Conservation (phyloP, 257 asterid genomes). For the Solanum dulcamara region DNA sequence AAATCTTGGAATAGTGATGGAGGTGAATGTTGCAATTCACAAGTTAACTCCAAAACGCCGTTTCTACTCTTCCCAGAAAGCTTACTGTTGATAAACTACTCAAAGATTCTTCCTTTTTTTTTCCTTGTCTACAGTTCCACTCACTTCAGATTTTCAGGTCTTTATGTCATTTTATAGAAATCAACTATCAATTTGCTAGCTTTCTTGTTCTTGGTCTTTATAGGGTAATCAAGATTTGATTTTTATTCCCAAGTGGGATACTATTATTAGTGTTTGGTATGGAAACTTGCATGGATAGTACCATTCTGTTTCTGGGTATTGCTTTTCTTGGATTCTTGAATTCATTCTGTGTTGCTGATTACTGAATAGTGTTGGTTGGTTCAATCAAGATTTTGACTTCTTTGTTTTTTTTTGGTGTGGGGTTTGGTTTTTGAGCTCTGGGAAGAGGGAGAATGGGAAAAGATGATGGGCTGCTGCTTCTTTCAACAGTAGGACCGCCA, state of each 20-base stretch:
- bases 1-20: constrained; percentile 24
- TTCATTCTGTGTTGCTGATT: constrained; percentile 14
- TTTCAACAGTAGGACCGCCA: constrained; percentile 86
- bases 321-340: constrained; percentile 9
- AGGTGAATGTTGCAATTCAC: constrained; percentile 23
- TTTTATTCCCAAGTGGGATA: neutral
- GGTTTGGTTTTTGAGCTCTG: constrained; percentile 10
- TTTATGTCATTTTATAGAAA: neutral
- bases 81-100: constrained; percentile 29
- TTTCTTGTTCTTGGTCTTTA: neutral
- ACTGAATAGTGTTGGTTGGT: constrained; percentile 9
- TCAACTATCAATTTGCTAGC: neutral
- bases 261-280: constrained; percentile 12
- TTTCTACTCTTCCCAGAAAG: constrained; percentile 63
- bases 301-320: neutral
- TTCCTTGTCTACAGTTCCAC: too few relatives aligned
- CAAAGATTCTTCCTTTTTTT: neutral
- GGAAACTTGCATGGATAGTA: constrained; percentile 17
- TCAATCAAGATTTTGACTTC: constrained; percentile 1
- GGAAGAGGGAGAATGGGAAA: constrained; percentile 51
- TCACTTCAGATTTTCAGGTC: constrained; percentile 2
- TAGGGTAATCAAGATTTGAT: neutral
- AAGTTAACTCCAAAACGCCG: constrained; percentile 31
- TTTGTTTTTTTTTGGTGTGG: constrained; percentile 20
- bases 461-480: constrained; percentile 69